Evolutionary conservation across 371 early-diverging fungal species (phyloP), one percentile per base, ranked within the genome.

Genomic region (Syncephalastrum racemosum): DNA sequence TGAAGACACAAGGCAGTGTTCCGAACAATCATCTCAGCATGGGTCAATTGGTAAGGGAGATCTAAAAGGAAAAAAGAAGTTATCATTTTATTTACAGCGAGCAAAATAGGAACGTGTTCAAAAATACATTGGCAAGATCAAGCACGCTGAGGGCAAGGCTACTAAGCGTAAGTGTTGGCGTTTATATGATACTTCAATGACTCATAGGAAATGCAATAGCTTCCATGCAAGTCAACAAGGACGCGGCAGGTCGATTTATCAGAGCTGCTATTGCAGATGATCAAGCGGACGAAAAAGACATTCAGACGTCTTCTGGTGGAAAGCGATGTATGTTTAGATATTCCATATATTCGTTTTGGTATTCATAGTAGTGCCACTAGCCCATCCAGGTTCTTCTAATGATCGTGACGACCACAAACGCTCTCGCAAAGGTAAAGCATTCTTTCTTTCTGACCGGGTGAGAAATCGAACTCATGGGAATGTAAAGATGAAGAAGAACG

Each of bases 191-290:
- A 41, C 1, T 41, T 1, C 31, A 20, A 14, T 23, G 10, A 39
- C 39, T 27, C 20, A 25, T 2, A 56, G 3, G 6, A n/a, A 18
- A n/a, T 23, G 16, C 4, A 18, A 54, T 51, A 78, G 75, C 68
- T 23, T 51, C 71, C 4, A 70, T 81, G 77, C 64, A 60, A 27
- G 64, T 84, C 13, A 70, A 84, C 59, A 82, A 73, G 60, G 77
- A 69, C 22, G 84, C 84, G 22, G 84, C 84, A 7, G 70, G 63
- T 45, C 54, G 84, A 57, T 81, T 84, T 53, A 79, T 84, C 57
- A 74, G 67, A 43, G 68, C 75, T 25, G 81, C 82, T 22, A 58
- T 79, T 25, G 54, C 59, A n/a, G 54, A 53, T 12, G 52, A 60
- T 4, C 57, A 62, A 6, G 43, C 50, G 18, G 47, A 50, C 14